Evolutionary conservation across 306 rosid species (phyloP), one percentile per base, ranked within the genome.

Genomic region (Rosa rugosa): DNA sequence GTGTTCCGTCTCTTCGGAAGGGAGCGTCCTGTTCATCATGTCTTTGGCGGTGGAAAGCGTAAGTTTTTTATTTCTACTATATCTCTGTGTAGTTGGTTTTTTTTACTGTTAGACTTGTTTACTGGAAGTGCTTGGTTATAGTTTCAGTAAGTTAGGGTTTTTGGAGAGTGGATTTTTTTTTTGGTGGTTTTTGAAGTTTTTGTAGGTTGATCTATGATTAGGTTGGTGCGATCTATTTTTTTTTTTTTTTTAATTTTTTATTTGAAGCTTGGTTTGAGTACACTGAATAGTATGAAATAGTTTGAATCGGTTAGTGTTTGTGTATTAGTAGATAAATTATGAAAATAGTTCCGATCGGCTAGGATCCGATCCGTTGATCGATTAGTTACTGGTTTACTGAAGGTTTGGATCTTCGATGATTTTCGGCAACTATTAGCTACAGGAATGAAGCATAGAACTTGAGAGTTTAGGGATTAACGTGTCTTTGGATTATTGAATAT

Each of bases 11-110:
- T 95, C 41, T 92, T 95, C 64, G 98, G 98, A 5, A 77, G 97
- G 66, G 97, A 93, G 80, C 87, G 36, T 59, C 97, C 98, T 0
- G 90, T 91, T 44, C 97, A 93, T 76, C 82, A 89, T 44, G 87
- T 93, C 71, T 75, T 95, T 31, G 97, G 98, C 66, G 99, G 98
- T 5, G 99, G 98, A 85, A 93, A 91, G 81, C 80, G 98, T 93
- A 91, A 27, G 86, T 36, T 60, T 60, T 53, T 60, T 7, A 16
- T 12, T 11, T 54, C 0, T 59, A 3, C 36, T 23, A 59, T 23
- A 25, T 41, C 51, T 69, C 36, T 75, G 46, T 76, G 41, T 6
- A 22, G 44, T 14, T 12, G 71, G 18, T 31, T 31, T 31, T 31
- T 31, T 69, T 46, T 73, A 3, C 20, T 13, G 1, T 36, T 49